These are phyloP conservation scores for Ogataea hybrid DNA, from an alignment of 1,139 yeast species.

Conservation along the genomic window DNA sequence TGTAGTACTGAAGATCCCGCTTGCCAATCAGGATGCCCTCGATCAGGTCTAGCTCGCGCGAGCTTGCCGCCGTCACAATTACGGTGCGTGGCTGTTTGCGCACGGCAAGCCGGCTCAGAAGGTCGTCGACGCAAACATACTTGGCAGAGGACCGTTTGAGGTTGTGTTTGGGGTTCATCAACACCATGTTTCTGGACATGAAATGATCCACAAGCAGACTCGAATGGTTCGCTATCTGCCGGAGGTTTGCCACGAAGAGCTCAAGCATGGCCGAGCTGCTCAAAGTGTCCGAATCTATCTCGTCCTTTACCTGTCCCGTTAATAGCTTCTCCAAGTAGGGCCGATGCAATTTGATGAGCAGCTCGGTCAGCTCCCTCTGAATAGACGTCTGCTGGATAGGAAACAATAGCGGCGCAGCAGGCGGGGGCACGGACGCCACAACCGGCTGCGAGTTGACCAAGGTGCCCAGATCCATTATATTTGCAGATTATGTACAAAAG, in stretches of 20 bases:
- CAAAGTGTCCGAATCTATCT: constrained; percentile 21
- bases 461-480: constrained; percentile 1
- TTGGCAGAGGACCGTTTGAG: constrained; percentile 57
- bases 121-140: constrained; percentile 49
- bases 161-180: constrained; percentile 61
- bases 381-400: constrained; percentile 55
- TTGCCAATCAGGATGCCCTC: constrained; percentile 70
- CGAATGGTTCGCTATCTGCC: constrained; percentile 59
- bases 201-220: constrained; percentile 71
- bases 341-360: constrained; percentile 51
- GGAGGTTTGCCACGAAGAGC: constrained; percentile 49
- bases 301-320: constrained; percentile 16
- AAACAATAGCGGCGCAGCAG: constrained; percentile 25
- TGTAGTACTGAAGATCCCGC: constrained; percentile 46
- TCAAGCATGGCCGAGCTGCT: constrained; percentile 35
- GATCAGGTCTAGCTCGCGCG: constrained; percentile 67
- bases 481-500: background rate
- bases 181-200: constrained; percentile 62
- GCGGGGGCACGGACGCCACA: background rate
- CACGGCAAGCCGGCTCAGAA: constrained; percentile 39
- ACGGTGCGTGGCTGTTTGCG: constrained; percentile 32
- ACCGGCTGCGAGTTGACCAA: background rate
- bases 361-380: constrained; percentile 56
- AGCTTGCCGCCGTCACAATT: constrained; percentile 56
- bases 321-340: constrained; percentile 31